Evolutionary conservation across 2,329 filamentous ascomycete species (phyloP).

Genomic region (Helotiales sp.): DNA sequence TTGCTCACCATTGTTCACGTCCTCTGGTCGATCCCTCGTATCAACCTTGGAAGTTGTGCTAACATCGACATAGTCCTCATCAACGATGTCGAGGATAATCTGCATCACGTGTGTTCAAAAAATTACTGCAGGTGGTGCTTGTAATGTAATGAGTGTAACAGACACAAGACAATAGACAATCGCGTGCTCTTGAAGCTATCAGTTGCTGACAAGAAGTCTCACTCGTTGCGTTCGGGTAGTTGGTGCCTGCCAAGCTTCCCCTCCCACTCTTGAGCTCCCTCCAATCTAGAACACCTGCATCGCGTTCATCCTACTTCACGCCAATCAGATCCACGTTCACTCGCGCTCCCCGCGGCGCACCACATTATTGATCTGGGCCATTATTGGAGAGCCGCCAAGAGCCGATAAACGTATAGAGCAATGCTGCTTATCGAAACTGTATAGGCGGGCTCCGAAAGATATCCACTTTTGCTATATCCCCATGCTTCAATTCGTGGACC

Average conservation of each 20-base stretch:
- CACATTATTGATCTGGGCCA: not conserved
- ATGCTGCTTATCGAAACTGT: not conserved
- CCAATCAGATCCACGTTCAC: not conserved
- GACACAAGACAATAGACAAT: not conserved
- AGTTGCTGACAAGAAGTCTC: too few species aligned
- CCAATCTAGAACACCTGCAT: too few species aligned
- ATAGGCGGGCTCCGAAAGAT: not conserved
- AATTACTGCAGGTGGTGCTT: not conserved
- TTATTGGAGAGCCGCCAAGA: not conserved
- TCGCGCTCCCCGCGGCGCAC: not conserved
- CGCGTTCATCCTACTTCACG: not conserved
- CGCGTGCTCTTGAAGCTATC: not conserved
- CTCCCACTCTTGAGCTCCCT: too few species aligned
- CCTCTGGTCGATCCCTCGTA: too few species aligned
- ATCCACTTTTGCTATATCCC: not conserved
- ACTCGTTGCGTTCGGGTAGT: too few species aligned
- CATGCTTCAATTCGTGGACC: not conserved
- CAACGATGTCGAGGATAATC: constrained; percentile 9
- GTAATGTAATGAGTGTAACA: not conserved
- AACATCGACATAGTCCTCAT: constrained; percentile 17
- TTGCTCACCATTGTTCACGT: too few species aligned
- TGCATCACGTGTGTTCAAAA: constrained; percentile 10
- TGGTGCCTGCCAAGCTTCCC: too few species aligned
- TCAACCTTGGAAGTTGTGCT: too few species aligned
- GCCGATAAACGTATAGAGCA: too few species aligned